Conservation (phyloP, 345 rosid species). For the Populus tremula region DNA sequence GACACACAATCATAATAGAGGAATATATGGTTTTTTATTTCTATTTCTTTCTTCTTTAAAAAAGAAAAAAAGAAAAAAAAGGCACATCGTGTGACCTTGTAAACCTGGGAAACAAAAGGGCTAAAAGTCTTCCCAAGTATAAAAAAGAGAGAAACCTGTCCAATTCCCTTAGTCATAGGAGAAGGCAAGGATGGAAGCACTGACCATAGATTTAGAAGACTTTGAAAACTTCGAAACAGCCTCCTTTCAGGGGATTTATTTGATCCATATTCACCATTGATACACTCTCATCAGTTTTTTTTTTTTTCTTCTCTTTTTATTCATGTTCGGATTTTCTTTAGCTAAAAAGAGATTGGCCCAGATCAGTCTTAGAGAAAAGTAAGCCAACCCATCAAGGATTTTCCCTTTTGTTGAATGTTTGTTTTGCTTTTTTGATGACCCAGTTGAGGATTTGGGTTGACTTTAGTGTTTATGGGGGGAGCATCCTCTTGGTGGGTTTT, state of each 20-base stretch:
- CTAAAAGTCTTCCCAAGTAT: background rate
- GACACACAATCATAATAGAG: too few species aligned
- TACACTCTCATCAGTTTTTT: slow-evolving; percentile 6
- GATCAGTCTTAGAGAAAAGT: slow-evolving; percentile 46
- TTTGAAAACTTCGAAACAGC: slow-evolving; percentile 50
- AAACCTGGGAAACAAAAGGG: background rate
- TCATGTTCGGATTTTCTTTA: slow-evolving; percentile 10
- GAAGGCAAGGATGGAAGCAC: slow-evolving; percentile 54
- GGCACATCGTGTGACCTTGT: background rate
- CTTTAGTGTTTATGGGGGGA: slow-evolving; percentile 9
- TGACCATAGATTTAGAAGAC: slow-evolving; percentile 63
- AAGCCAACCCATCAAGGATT: slow-evolving; percentile 33
- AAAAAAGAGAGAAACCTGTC: slow-evolving; percentile 32
- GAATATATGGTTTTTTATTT: too few species aligned
- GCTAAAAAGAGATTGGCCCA: slow-evolving; percentile 35
- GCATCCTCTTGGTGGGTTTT: slow-evolving; percentile 6
- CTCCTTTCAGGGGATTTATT: slow-evolving; percentile 30
- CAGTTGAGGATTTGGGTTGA: slow-evolving; percentile 22
- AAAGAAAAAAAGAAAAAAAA: too few species aligned
- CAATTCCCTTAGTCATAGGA: slow-evolving; percentile 37
- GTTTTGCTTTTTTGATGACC: slow-evolving; percentile 17
- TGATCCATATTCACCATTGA: slow-evolving; percentile 29
- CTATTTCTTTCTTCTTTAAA: too few species aligned
- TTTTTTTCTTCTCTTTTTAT: background rate
- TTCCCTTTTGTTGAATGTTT: slow-evolving; percentile 10